Conservation (phyloP, 352 stramenopile genomes). For the Thalassiosira allenii region DNA sequence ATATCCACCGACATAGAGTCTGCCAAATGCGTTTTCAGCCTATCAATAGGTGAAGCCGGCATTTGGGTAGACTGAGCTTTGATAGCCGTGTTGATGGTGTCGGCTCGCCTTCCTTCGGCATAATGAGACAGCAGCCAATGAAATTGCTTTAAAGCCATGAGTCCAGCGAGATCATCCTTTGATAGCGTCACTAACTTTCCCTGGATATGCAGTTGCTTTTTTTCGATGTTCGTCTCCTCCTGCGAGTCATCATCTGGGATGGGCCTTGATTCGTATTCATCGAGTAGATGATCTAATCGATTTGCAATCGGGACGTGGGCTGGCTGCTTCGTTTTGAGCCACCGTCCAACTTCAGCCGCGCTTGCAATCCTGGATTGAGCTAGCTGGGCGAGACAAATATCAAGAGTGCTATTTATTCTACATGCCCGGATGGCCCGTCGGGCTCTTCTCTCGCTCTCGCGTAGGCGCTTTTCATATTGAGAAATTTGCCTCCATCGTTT, state of each 20-base stretch:
- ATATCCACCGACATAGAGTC: not conserved
- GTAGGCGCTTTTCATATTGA: slow-evolving; percentile 12
- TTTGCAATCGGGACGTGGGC: slow-evolving; percentile 20
- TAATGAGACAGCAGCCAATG: slow-evolving; percentile 16
- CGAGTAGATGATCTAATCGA: slow-evolving; percentile 26
- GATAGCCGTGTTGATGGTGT: slow-evolving; percentile 3
- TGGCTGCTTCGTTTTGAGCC: slow-evolving; percentile 5
- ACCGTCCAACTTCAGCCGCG: slow-evolving; percentile 11
- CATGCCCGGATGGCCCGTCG: slow-evolving; percentile 24
- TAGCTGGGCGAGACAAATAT: slow-evolving; percentile 14
- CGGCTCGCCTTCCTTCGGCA: not conserved
- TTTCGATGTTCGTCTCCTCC: too few species aligned
- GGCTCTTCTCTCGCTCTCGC: slow-evolving; percentile 7
- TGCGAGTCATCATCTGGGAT: too few species aligned
- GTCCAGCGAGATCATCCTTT: not conserved
- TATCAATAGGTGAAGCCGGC: slow-evolving; percentile 11
- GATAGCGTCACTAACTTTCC: slow-evolving; percentile 12
- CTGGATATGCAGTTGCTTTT: slow-evolving; percentile 27
- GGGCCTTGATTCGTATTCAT: slow-evolving; percentile 15
- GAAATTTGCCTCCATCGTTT: slow-evolving; percentile 17
- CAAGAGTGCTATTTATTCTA: slow-evolving; percentile 18
- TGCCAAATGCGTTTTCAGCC: slow-evolving; percentile 3
- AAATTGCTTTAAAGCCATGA: slow-evolving; percentile 25
- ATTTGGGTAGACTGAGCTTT: not conserved
- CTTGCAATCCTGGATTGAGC: slow-evolving; percentile 18